Evolutionary conservation across 805 yeast species (phyloP).

Genomic region (Ogataea haglerorum): DNA sequence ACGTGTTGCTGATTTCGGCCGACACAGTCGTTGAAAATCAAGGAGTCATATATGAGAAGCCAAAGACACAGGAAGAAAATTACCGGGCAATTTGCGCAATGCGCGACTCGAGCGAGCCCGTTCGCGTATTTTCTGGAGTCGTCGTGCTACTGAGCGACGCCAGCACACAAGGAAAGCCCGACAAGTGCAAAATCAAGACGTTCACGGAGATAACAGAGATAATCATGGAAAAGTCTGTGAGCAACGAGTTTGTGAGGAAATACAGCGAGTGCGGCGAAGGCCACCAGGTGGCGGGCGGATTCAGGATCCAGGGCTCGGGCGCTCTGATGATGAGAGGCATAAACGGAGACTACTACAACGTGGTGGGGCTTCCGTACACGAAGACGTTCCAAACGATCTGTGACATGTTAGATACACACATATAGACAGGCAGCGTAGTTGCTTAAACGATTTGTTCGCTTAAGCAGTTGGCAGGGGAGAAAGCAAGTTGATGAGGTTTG

Average conservation of each 20-base stretch:
- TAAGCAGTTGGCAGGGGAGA: constrained; percentile 79
- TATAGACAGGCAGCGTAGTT: constrained; percentile 9
- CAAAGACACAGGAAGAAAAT: constrained; percentile 51
- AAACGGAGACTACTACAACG: constrained; percentile 80
- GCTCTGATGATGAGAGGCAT: constrained; percentile 59
- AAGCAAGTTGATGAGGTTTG: constrained; percentile 69
- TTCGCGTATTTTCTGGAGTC: constrained; percentile 54
- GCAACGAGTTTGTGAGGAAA: constrained; percentile 52
- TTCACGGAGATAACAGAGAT: constrained; percentile 30
- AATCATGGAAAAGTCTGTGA: constrained; percentile 40
- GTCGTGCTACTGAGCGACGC: constrained; percentile 35
- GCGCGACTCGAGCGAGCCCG: constrained; percentile 42
- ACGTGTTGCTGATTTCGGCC: constrained; percentile 51
- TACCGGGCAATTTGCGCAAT: constrained; percentile 46
- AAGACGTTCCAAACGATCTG: constrained; percentile 41
- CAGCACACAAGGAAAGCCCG: constrained; percentile 4
- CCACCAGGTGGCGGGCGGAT: constrained; percentile 85
- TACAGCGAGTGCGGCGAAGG: constrained; percentile 78
- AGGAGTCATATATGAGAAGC: constrained; percentile 74
- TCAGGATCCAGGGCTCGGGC: constrained; percentile 74
- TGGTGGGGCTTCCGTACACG: constrained; percentile 81
- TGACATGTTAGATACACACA: constrained; percentile 13
- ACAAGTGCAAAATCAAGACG: constrained; percentile 17
- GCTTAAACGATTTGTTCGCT: constrained; percentile 9
- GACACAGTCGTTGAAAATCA: constrained; percentile 73